Evolutionary conservation across 352 stramenopile genomes (phyloP).

Genomic region (Globisporangium rhizosaccharum): DNA sequence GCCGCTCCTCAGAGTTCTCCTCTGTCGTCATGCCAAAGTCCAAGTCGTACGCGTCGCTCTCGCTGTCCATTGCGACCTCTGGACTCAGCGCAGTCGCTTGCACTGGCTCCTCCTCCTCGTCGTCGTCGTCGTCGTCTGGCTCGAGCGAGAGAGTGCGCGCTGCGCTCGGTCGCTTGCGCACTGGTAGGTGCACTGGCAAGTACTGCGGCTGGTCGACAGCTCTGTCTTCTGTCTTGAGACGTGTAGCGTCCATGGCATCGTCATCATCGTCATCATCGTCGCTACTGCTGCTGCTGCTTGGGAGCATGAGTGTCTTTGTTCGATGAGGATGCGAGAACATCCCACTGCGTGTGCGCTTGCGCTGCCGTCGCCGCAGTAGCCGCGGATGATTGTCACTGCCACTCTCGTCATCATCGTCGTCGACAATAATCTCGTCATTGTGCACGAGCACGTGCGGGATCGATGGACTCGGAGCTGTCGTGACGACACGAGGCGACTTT

Average conservation of each 20-base stretch:
- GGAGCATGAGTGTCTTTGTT: too few relatives aligned
- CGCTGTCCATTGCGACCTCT: not conserved
- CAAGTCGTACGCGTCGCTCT: slow-evolving; percentile 1
- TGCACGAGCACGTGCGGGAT: slow-evolving; percentile 13
- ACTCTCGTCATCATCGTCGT: slow-evolving; percentile 11
- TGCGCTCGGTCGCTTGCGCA: too few relatives aligned
- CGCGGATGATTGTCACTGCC: not conserved
- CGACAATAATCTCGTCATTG: slow-evolving; percentile 14
- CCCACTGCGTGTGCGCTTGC: not conserved
- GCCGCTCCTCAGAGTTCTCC: slow-evolving; percentile 7
- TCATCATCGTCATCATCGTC: too few relatives aligned
- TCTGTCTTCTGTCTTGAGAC: too few relatives aligned
- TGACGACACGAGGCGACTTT: not conserved
- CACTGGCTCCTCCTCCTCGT: too few relatives aligned
- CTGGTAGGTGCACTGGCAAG: too few relatives aligned
- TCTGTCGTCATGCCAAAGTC: slow-evolving; percentile 10
- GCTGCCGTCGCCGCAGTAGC: too few relatives aligned
- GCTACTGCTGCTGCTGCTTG: too few relatives aligned
- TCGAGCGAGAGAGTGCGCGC: not conserved
- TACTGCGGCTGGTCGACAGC: too few relatives aligned
- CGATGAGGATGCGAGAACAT: not conserved
- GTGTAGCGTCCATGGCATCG: too few relatives aligned
- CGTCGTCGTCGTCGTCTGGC: not conserved
- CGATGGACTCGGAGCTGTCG: not conserved
- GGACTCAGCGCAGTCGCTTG: too few relatives aligned